A percentile compares a stretch with the other conserved stretches of the same genome.
Evolutionary conservation across 768 basidiomycete species (phyloP).

Genomic region (Megacollybia marginata): DNA sequence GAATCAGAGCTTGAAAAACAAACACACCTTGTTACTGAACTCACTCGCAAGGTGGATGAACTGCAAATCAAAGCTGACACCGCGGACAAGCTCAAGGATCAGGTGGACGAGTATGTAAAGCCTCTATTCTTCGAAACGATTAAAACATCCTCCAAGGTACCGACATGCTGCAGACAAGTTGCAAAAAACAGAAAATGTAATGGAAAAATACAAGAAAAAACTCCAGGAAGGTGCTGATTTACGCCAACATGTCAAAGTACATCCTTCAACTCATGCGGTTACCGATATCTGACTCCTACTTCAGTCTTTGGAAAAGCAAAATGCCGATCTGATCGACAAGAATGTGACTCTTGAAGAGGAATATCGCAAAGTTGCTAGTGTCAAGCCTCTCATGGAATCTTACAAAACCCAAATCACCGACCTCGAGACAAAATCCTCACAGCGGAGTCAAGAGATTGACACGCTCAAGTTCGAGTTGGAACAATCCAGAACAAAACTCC

Average conservation of each 20-base stretch:
- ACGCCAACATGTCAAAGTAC: slow-evolving; percentile 77
- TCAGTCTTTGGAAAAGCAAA: slow-evolving; percentile 87
- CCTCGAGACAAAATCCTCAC: slow-evolving; percentile 64
- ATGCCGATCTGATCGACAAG: slow-evolving; percentile 84
- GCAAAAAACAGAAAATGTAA: slow-evolving; percentile 93
- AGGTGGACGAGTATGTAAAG: slow-evolving; percentile 80
- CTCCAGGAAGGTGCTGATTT: slow-evolving; percentile 90
- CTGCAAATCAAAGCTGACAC: slow-evolving; percentile 73
- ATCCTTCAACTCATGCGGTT: slow-evolving; percentile 11
- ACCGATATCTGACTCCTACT: not conserved
- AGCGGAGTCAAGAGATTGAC: slow-evolving; percentile 65
- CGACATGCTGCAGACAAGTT: slow-evolving; percentile 88
- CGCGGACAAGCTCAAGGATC: slow-evolving; percentile 77
- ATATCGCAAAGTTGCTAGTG: slow-evolving; percentile 76
- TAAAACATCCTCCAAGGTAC: slow-evolving; percentile 42
- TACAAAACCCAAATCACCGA: slow-evolving; percentile 84
- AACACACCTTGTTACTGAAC: slow-evolving; percentile 54
- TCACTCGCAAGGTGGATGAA: slow-evolving; percentile 77
- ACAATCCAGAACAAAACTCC: slow-evolving; percentile 61
- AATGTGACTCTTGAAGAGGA: slow-evolving; percentile 92
- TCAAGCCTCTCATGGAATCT: slow-evolving; percentile 86
- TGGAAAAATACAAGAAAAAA: slow-evolving; percentile 99
- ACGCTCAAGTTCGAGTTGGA: slow-evolving; percentile 70
- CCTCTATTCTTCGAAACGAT: not conserved
- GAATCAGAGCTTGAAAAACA: slow-evolving; percentile 84